phyloP scores from a whole-genome alignment of 2,329 filamentous ascomycete species.

The Lachnellula hyalina region DNA sequence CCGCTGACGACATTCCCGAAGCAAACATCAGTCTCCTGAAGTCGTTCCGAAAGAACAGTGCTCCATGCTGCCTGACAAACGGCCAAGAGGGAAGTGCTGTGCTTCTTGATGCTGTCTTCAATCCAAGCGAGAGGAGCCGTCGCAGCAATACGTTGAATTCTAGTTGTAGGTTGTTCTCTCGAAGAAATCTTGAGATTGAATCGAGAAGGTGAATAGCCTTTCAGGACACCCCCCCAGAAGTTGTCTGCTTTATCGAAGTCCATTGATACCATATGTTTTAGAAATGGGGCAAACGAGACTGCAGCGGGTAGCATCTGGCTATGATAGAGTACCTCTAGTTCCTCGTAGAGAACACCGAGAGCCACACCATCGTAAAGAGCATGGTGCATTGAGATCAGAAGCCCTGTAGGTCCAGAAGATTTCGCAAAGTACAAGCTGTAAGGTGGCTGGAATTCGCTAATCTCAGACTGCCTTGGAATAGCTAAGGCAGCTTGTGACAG shows the following conservation, averaged over 20 bases:
- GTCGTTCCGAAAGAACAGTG: constrained; percentile 52
- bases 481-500: neutral
- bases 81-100: constrained; percentile 59
- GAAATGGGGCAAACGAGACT: constrained; percentile 57
- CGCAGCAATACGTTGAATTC: constrained; percentile 11
- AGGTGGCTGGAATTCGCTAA: constrained; percentile 19
- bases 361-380: constrained; percentile 83
- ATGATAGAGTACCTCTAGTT: constrained; percentile 58
- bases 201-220: constrained; percentile 40
- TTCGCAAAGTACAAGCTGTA: constrained; percentile 21
- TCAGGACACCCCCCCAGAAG: constrained; percentile 63
- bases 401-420: constrained; percentile 2
- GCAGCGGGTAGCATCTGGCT: constrained; percentile 42
- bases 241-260: constrained; percentile 44
- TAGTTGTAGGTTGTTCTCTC: neutral
- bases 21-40: constrained; percentile 61
- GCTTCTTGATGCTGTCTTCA: constrained; percentile 43
- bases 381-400: constrained; percentile 55
- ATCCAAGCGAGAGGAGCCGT: constrained; percentile 31
- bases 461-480: neutral
- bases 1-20: constrained; percentile 86
- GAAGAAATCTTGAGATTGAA: neutral
- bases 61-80: constrained; percentile 71
- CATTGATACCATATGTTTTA: constrained; percentile 51
- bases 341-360: constrained; percentile 61